A percentile compares a stretch with the other conserved stretches of the same genome.
These are phyloP conservation scores for Gnaphalium uliginosum DNA, from an alignment of 129 eudicot species.

Conservation along the genomic window DNA sequence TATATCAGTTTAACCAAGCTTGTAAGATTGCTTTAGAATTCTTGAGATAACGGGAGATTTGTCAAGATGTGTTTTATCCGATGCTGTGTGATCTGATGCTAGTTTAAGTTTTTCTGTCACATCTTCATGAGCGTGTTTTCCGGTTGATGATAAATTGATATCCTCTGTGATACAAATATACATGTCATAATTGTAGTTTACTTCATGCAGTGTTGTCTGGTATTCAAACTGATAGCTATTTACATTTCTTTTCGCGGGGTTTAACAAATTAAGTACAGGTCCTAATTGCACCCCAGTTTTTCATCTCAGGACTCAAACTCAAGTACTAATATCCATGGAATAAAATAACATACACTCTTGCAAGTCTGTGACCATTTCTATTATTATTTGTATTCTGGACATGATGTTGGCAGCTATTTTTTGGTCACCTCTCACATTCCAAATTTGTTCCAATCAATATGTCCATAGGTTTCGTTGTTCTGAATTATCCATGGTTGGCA, in stretches of 20 bases:
- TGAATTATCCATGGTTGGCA: neutral
- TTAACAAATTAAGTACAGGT: neutral
- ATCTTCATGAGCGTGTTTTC: too few relatives aligned
- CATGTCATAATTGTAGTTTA: neutral
- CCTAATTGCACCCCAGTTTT: neutral
- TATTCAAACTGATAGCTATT: conserved; percentile 6
- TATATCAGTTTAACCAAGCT: neutral
- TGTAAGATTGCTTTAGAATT: neutral
- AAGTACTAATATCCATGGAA: conserved; percentile 5
- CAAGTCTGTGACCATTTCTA: neutral
- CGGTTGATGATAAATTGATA: neutral
- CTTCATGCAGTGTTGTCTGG: neutral
- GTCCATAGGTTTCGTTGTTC: conserved; percentile 18
- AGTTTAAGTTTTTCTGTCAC: too few relatives aligned
- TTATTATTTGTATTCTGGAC: conserved; percentile 1
- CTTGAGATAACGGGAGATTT: neutral
- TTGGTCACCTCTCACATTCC: neutral
- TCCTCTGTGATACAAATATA: neutral
- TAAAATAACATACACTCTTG: neutral
- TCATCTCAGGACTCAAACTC: neutral
- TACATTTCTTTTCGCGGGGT: neutral
- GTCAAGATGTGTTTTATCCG: too few relatives aligned
- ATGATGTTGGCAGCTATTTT: conserved; percentile 9
- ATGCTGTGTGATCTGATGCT: too few relatives aligned
- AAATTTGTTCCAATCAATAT: neutral